A percentile compares a stretch with the other conserved stretches of the same genome.
These are phyloP conservation scores for Pseudonectria buxi DNA, from an alignment of 2,329 filamentous ascomycete species.

Conservation along the genomic window DNA sequence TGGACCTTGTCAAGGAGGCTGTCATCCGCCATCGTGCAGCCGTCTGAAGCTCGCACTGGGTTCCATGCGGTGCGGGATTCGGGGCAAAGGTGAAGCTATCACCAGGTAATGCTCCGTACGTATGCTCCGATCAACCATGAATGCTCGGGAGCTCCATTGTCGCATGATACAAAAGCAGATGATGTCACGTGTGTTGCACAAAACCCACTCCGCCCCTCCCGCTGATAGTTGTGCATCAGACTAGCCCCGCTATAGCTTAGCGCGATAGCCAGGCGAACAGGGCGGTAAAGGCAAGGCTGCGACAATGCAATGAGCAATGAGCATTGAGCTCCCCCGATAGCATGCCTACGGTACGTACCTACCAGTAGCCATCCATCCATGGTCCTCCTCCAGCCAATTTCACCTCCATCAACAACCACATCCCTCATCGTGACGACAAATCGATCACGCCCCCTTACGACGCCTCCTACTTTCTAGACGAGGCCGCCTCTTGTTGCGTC, in stretches of 20 bases:
- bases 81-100: too few species aligned
- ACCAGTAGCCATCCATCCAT: background rate
- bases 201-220: conserved; percentile 4
- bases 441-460: too few species aligned
- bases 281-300: conserved; percentile 22
- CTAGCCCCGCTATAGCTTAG: conserved; percentile 17
- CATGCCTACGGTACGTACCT: background rate
- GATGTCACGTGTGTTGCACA: conserved; percentile 25
- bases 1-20: conserved; percentile 63
- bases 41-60: conserved; percentile 9
- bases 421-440: too few species aligned
- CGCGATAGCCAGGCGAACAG: conserved; percentile 16
- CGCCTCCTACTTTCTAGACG: too few species aligned
- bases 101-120: too few species aligned
- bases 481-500: too few species aligned
- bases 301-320: conserved; percentile 22
- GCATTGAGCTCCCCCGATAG: background rate
- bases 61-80: conserved; percentile 20
- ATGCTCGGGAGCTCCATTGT: too few species aligned
- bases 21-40: conserved; percentile 51
- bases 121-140: too few species aligned
- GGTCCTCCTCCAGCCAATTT: too few species aligned
- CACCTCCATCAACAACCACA: too few species aligned
- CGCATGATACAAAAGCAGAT: conserved; percentile 19
- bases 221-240: conserved; percentile 19